Evolutionary conservation across 2,329 filamentous ascomycete genomes (phyloP).

Genomic region (Pezicula carpinea): DNA sequence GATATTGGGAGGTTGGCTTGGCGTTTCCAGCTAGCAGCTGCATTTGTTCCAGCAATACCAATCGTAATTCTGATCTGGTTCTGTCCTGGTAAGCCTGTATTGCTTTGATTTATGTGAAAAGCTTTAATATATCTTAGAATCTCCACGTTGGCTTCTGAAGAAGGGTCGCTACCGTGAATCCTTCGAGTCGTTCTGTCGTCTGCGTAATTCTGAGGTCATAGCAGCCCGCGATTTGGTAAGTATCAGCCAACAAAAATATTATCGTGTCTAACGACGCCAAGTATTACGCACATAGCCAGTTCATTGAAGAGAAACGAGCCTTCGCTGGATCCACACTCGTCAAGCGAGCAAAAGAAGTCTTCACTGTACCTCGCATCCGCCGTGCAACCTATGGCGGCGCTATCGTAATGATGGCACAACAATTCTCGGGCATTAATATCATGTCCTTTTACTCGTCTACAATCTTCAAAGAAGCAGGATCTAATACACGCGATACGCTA

Average conservation of each 20-base stretch:
- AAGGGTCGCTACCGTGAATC: slow-evolving; percentile 8
- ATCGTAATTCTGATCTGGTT: slow-evolving; percentile 56
- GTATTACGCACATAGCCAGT: slow-evolving; percentile 53
- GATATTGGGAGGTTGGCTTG: slow-evolving; percentile 49
- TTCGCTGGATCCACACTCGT: slow-evolving; percentile 49
- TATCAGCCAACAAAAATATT: not conserved
- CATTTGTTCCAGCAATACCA: slow-evolving; percentile 54
- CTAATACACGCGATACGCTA: slow-evolving; percentile 44
- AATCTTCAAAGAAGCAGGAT: slow-evolving; percentile 40
- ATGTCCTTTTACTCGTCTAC: slow-evolving; percentile 45
- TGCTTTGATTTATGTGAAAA: not conserved
- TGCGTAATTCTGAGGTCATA: slow-evolving; percentile 9
- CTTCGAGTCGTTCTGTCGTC: slow-evolving; percentile 7
- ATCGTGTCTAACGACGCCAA: not conserved
- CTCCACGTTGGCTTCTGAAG: slow-evolving; percentile 8
- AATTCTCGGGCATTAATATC: slow-evolving; percentile 49
- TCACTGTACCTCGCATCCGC: slow-evolving; percentile 62
- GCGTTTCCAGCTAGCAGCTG: slow-evolving; percentile 58
- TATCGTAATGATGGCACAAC: slow-evolving; percentile 54
- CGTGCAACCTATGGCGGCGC: slow-evolving; percentile 71
- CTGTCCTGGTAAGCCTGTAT: slow-evolving; percentile 42
- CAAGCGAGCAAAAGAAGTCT: slow-evolving; percentile 57
- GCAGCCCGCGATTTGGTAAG: slow-evolving; percentile 10
- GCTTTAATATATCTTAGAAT: slow-evolving; percentile 2
- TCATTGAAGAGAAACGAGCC: slow-evolving; percentile 37